Conservation (phyloP, 129 eudicot genomes). For the Smallanthus sonchifolius region DNA sequence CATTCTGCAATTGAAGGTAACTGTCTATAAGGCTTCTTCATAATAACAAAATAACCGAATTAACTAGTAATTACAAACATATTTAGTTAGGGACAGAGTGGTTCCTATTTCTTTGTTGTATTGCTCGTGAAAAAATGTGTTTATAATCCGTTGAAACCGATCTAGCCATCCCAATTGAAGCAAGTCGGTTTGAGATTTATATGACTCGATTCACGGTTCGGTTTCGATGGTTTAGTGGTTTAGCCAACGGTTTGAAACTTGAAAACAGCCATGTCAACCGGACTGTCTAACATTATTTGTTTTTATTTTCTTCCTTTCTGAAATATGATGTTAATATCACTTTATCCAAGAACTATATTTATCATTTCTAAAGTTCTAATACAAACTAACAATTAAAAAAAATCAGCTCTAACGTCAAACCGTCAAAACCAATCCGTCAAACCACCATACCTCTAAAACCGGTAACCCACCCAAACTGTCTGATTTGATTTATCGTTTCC, state of each 20-base stretch:
- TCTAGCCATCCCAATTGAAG: too few species aligned
- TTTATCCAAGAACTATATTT: too few species aligned
- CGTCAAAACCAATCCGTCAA: too few species aligned
- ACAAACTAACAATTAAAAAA: too few species aligned
- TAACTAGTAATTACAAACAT: not conserved
- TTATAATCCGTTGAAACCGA: too few species aligned
- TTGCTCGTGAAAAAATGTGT: not conserved
- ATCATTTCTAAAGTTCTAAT: too few species aligned
- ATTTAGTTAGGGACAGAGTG: not conserved
- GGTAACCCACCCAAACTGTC: too few species aligned
- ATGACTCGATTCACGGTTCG: too few species aligned
- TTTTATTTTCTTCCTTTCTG: not conserved
- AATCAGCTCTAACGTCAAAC: too few species aligned
- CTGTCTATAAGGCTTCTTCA: not conserved
- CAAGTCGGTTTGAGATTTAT: too few species aligned
- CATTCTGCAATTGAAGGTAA: conserved; percentile 46
- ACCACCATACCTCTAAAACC: too few species aligned
- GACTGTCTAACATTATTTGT: not conserved
- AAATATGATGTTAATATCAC: not conserved
- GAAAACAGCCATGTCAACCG: not conserved
- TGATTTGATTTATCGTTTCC: too few species aligned
- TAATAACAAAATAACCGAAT: not conserved
- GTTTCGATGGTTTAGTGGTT: not conserved
- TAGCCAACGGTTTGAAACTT: not conserved
- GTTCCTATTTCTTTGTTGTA: not conserved